Conservation (phyloP, 169 alveolate species). For the Eimeria sp. region DNA sequence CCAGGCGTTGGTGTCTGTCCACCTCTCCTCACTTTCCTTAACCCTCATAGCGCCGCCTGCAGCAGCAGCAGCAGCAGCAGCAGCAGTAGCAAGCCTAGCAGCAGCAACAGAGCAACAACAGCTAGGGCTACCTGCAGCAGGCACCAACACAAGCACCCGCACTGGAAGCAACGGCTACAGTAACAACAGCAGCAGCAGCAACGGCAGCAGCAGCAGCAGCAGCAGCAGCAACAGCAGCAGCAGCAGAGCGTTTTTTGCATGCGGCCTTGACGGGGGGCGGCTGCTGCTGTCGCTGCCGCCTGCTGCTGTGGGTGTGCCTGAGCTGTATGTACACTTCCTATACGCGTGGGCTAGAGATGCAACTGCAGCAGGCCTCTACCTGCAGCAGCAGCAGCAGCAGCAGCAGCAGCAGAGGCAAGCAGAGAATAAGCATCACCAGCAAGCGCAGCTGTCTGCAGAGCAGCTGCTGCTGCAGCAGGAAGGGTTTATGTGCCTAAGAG, state of each 20-base stretch:
- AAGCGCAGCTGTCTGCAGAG: constrained; percentile 37
- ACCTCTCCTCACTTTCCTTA: neutral
- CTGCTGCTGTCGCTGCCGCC: constrained; percentile 28
- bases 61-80: constrained; percentile 60
- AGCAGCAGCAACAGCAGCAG: constrained; percentile 57
- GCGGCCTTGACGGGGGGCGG: constrained; percentile 30
- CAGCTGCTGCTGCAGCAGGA: constrained; percentile 42
- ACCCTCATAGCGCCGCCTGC: constrained; percentile 7
- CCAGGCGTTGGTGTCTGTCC: constrained; percentile 13
- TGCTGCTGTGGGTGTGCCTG: constrained; percentile 28
- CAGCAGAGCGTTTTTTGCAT: constrained; percentile 15
- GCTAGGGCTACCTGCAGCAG: neutral
- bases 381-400: constrained; percentile 49
- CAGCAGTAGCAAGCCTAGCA: constrained; percentile 3
- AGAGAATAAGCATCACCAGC: constrained; percentile 1
- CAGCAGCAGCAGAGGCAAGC: no score
- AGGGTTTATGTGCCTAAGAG: constrained; percentile 16
- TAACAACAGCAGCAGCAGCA: constrained; percentile 27
- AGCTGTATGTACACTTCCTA: constrained; percentile 40
- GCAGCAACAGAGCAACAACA: neutral
- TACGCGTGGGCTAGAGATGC: constrained; percentile 45
- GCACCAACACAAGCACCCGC: no score
- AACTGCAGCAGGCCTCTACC: constrained; percentile 40
- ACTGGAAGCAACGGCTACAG: no score
- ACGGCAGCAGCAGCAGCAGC: constrained; percentile 38